Conservation (phyloP, 371 early-diverging fungal species). For the Mortierella sp. region DNA sequence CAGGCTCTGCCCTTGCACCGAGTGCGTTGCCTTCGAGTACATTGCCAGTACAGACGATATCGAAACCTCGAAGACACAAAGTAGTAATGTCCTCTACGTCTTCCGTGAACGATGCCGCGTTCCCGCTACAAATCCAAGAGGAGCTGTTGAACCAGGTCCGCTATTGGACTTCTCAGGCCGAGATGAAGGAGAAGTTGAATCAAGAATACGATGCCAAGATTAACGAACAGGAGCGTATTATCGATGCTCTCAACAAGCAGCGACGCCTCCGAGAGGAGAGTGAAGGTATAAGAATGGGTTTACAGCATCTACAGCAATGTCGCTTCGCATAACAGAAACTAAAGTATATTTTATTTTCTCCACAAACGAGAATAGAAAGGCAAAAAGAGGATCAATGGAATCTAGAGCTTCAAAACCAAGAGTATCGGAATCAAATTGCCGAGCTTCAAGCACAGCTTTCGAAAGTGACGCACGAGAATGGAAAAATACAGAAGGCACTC, state of each 20-base stretch:
- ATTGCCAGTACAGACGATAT: constrained; percentile 37
- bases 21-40: constrained; percentile 42
- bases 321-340: background rate
- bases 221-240: constrained; percentile 71
- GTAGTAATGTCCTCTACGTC: constrained; percentile 30
- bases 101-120: constrained; percentile 32
- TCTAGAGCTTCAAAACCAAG: constrained; percentile 71
- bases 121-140: constrained; percentile 54
- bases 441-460: constrained; percentile 68
- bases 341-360: constrained; percentile 6
- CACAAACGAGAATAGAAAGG: constrained; percentile 56
- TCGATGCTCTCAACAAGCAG: constrained; percentile 75
- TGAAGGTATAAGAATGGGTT: constrained; percentile 61
- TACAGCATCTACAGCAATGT: background rate
- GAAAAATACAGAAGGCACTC: constrained; percentile 68
- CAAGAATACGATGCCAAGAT: constrained; percentile 74
- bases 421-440: constrained; percentile 64
- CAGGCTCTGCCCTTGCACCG: constrained; percentile 28
- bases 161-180: constrained; percentile 55
- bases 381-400: constrained; percentile 76
- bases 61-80: constrained; percentile 54
- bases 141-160: constrained; percentile 54
- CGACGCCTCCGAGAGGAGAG: constrained; percentile 71
- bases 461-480: constrained; percentile 69
- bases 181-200: constrained; percentile 71